These are phyloP conservation scores for Boletus rubroflammeus DNA, from an alignment of 768 basidiomycete species.

Conservation along the genomic window DNA sequence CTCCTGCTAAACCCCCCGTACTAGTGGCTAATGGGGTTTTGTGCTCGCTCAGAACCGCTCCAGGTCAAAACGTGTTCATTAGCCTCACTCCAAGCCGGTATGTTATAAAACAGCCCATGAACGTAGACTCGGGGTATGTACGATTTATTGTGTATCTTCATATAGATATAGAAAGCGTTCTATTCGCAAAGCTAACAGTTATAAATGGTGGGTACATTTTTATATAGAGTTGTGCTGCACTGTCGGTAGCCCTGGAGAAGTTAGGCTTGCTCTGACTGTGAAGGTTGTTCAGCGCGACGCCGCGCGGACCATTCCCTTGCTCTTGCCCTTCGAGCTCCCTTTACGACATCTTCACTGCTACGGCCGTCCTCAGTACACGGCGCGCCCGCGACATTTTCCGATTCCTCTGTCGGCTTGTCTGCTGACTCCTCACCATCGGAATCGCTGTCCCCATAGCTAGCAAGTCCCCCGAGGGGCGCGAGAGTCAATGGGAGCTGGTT, in stretches of 20 bases:
- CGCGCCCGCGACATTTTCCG: not conserved
- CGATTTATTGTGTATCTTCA: too few relatives aligned
- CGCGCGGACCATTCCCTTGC: slow-evolving; percentile 58
- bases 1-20: not conserved
- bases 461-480: slow-evolving; percentile 48
- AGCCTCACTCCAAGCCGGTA: too few relatives aligned
- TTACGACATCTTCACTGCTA: slow-evolving; percentile 21
- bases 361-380: not conserved
- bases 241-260: not conserved
- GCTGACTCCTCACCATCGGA: slow-evolving; percentile 36
- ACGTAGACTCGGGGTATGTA: too few relatives aligned
- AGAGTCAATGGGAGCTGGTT: not conserved
- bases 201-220: not conserved
- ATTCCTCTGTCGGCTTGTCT: slow-evolving; percentile 17
- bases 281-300: slow-evolving; percentile 34
- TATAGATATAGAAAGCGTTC: not conserved
- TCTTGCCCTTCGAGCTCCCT: slow-evolving; percentile 48
- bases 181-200: too few relatives aligned
- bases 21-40: not conserved
- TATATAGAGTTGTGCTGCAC: not conserved
- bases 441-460: slow-evolving; percentile 58
- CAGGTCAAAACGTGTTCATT: not conserved
- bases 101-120: too few relatives aligned
- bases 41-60: not conserved
- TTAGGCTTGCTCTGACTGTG: slow-evolving; percentile 5